phyloP scores from a whole-genome alignment of 345 rosid genomes.

The Gossypium turneri region DNA sequence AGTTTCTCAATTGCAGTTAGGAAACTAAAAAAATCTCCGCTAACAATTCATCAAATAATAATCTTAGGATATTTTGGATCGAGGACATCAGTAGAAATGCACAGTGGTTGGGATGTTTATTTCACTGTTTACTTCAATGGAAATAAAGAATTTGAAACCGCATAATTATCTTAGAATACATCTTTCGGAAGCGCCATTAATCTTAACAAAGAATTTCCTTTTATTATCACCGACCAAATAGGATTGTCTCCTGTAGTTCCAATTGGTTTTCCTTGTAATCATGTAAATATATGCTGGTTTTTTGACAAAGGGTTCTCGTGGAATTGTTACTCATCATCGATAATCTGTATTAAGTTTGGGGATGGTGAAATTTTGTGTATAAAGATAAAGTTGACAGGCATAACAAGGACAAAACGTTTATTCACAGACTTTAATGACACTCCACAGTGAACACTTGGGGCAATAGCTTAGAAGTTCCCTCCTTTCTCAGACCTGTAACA shows the following conservation, averaged over 20 bases:
- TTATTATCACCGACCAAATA: too few relatives aligned
- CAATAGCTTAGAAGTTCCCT: slow-evolving; percentile 22
- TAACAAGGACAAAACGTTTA: slow-evolving; percentile 14
- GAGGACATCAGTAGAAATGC: background rate
- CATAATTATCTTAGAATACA: background rate
- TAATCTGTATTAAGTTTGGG: background rate
- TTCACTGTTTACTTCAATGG: background rate
- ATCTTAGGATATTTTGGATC: too few relatives aligned
- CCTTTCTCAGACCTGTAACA: slow-evolving; percentile 13
- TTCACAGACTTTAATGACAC: slow-evolving; percentile 36
- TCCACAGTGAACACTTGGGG: slow-evolving; percentile 27
- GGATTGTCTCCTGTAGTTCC: too few relatives aligned
- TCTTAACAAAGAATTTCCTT: background rate
- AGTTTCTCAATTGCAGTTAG: too few relatives aligned
- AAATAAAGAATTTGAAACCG: background rate
- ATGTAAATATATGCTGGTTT: too few relatives aligned
- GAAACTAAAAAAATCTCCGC: too few relatives aligned
- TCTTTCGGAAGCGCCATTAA: background rate
- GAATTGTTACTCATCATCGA: background rate
- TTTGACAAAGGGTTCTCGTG: too few relatives aligned
- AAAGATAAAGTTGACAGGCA: background rate
- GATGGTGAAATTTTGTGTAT: slow-evolving; percentile 1
- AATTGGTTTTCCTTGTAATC: too few relatives aligned
- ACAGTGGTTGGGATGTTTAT: background rate
- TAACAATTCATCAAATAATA: too few relatives aligned